Base-by-base conservation (phyloP, 179 eudicot species). In the Carnegiea gigantea region DNA sequence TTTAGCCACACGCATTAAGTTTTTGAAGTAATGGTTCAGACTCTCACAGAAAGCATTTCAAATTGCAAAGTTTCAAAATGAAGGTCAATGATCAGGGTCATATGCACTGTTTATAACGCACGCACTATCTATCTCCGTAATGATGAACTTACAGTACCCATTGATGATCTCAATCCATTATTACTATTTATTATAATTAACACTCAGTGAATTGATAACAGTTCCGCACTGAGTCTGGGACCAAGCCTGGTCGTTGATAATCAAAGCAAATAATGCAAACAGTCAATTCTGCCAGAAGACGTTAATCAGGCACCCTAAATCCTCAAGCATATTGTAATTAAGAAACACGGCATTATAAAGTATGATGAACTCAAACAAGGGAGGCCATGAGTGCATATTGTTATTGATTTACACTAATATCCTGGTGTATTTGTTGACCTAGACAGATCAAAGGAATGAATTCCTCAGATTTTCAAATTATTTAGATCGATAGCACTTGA, bases 381-480 rank as follows among this genome's bases (percentile, higher is more conserved):
- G 65, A 23, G 43, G 24, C 33, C 65, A 49, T 68, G 36, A 67
- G 72, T 15, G 9, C 76, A 20, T 79, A 71, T 54, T 9, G 46
- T 79, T 36, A 53, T 71, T 14, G 11, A 36, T 72, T 38, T 33
- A 18, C 77, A 15, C 68, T 73, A 11, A 20, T 67, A 18, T 67
- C 20, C 18, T 5, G 53, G 71, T 40, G 64, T 20, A 33, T 18
- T 70, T 30, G 81, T 73, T 75, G 80, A 73, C 72, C 82, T 18
- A 64, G 86, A 75, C 68, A 82, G 51, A 74, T 78, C 79, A 49
- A 77, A 81, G 84, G 51, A 64, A 75, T 51, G 53, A 60, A 57
- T 60, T 62, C 82, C 48, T 48, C 12, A 85, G 82, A 75, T 74
- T 78, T 78, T 70, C 78, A 77, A 85, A 84, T 84, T 20, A 81